These are phyloP conservation scores for Penicillium herquei DNA, from an alignment of 495 filamentous ascomycete species.

Conservation along the genomic window DNA sequence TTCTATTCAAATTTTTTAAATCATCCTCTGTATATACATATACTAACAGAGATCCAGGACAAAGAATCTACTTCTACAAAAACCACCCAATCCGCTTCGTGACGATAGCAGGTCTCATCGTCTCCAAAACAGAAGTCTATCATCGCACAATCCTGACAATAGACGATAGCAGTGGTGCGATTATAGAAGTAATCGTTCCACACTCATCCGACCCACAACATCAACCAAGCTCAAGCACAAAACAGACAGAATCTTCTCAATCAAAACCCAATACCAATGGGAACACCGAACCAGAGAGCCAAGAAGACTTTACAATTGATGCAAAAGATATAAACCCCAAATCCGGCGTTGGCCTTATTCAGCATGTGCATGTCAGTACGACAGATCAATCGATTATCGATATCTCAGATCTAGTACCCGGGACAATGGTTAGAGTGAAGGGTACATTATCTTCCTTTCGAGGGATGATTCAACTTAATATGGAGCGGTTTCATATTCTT, in stretches of 20 bases:
- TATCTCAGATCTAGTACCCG: conserved; percentile 56
- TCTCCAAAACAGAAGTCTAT: conserved; percentile 67
- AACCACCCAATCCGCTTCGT: conserved; percentile 94
- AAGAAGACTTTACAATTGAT: not conserved
- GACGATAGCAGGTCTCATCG: conserved; percentile 69
- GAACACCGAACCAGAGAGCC: not conserved
- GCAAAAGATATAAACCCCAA: not conserved
- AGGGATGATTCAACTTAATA: conserved; percentile 59
- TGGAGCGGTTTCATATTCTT: conserved; percentile 63
- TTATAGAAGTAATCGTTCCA: conserved; percentile 57
- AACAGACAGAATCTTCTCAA: not conserved
- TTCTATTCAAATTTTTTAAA: not conserved
- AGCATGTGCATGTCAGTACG: conserved; percentile 23
- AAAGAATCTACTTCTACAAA: conserved; percentile 71
- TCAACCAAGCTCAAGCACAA: conserved; percentile 1
- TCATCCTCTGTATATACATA: not conserved
- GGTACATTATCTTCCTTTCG: conserved; percentile 67
- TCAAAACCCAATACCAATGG: not conserved
- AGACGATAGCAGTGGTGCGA: conserved; percentile 83
- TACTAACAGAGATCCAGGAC: conserved; percentile 44
- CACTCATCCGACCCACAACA: conserved; percentile 9
- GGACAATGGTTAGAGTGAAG: conserved; percentile 73
- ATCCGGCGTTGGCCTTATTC: not conserved
- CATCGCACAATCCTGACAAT: conserved; percentile 64
- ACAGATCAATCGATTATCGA: conserved; percentile 35